Percentiles rank a stretch among this genome's conserved stretches.
phyloP scores from a whole-genome alignment of 2,329 filamentous ascomycete species.

The Colletotrichum chlorophyti region DNA sequence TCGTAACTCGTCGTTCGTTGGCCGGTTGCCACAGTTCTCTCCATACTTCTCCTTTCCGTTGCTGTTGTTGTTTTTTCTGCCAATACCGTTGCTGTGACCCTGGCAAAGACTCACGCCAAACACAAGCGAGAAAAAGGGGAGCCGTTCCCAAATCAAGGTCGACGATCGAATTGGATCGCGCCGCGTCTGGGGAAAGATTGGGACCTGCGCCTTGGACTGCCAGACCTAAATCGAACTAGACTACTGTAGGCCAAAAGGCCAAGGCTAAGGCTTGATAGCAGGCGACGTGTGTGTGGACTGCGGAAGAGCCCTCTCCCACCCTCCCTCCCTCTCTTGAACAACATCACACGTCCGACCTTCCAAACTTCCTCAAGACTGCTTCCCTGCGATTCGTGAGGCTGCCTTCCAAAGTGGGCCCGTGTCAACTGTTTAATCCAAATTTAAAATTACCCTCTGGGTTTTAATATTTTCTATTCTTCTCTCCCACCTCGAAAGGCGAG shows the following conservation, averaged over 20 bases:
- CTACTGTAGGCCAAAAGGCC: too few species aligned
- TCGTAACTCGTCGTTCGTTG: constrained; percentile 1
- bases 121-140: constrained; percentile 19
- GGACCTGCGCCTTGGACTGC: constrained; percentile 9
- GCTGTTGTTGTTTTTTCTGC: too few species aligned
- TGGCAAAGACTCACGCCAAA: constrained; percentile 8
- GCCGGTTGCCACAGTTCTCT: constrained; percentile 22
- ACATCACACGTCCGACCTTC: too few species aligned
- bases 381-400: constrained; percentile 14
- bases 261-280: too few species aligned
- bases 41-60: too few species aligned
- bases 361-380: background rate
- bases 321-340: background rate
- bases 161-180: constrained; percentile 28
- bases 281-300: too few species aligned
- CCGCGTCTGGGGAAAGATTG: constrained; percentile 26
- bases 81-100: constrained; percentile 8
- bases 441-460: constrained; percentile 19
- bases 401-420: constrained; percentile 16
- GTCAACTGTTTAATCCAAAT: constrained; percentile 19
- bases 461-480: too few species aligned
- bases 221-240: background rate
- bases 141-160: constrained; percentile 1
- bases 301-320: background rate
- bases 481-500: background rate